These are phyloP conservation scores for Lavandula angustifolia DNA, from an alignment of 257 asterid species.

Conservation along the genomic window DNA sequence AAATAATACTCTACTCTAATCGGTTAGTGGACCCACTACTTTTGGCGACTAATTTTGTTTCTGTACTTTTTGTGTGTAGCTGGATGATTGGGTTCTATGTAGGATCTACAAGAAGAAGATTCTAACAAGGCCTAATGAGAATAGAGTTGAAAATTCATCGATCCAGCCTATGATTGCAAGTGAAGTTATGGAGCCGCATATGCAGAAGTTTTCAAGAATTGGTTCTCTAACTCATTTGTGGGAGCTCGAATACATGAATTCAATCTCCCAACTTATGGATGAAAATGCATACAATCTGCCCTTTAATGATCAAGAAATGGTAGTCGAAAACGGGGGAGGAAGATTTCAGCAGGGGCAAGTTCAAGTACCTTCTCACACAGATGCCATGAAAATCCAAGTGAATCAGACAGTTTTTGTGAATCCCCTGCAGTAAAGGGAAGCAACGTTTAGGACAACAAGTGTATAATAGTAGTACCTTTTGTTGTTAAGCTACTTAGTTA, in stretches of 20 bases:
- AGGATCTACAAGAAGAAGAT: constrained; percentile 89
- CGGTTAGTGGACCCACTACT: too few relatives aligned
- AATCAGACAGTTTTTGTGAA: too few relatives aligned
- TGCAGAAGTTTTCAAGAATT: constrained; percentile 52
- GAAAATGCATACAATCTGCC: constrained; percentile 43
- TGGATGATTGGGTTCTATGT: constrained; percentile 97
- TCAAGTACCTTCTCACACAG: constrained; percentile 36
- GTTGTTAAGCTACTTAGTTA: background rate
- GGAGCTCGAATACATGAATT: constrained; percentile 65
- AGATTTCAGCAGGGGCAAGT: constrained; percentile 35
- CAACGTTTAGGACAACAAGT: too few relatives aligned
- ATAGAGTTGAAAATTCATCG: constrained; percentile 43
- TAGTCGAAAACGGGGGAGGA: constrained; percentile 29
- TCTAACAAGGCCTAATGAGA: constrained; percentile 36
- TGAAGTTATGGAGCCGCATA: constrained; percentile 36
- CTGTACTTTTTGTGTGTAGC: constrained; percentile 41
- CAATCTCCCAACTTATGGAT: constrained; percentile 61
- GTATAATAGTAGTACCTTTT: too few relatives aligned
- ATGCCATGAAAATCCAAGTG: constrained; percentile 33
- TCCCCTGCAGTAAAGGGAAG: background rate
- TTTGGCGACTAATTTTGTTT: too few relatives aligned
- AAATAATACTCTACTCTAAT: too few relatives aligned
- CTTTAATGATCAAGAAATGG: constrained; percentile 39
- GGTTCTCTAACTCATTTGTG: constrained; percentile 66
- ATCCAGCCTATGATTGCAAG: constrained; percentile 27